phyloP scores from a whole-genome alignment of 78 protist species.

The Bodo saltans region DNA sequence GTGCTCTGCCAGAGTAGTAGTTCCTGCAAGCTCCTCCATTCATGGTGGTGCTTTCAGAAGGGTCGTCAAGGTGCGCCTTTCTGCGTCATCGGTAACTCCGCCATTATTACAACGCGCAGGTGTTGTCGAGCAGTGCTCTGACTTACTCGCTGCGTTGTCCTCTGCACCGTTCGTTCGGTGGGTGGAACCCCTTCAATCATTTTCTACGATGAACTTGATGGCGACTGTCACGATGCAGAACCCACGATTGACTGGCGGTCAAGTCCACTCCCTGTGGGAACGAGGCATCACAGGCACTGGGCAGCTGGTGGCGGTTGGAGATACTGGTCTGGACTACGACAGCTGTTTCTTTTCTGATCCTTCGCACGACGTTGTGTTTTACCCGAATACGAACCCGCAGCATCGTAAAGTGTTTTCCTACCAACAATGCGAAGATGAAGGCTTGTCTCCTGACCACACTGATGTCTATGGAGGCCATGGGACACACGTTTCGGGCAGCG shows the following conservation, averaged over 20 bases:
- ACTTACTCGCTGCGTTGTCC: too few species aligned
- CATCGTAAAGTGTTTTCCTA: slow-evolving; percentile 44
- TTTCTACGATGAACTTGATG: too few species aligned
- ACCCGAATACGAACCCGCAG: slow-evolving; percentile 3
- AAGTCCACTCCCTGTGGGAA: not conserved
- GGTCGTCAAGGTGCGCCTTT: too few species aligned
- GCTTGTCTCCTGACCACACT: not conserved
- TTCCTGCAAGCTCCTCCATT: too few species aligned
- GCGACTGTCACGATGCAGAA: too few species aligned
- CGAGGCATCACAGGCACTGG: slow-evolving; percentile 28
- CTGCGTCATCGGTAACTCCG: too few species aligned
- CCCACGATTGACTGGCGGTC: too few species aligned
- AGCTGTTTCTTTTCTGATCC: slow-evolving; percentile 43
- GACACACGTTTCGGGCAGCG: slow-evolving; percentile 41
- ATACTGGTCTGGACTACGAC: slow-evolving; percentile 39
- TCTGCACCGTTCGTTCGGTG: not conserved
- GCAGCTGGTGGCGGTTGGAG: slow-evolving; percentile 27
- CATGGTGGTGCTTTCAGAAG: too few species aligned
- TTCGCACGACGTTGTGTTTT: not conserved
- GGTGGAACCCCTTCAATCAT: not conserved
- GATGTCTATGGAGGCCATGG: slow-evolving; percentile 44
- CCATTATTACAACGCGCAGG: too few species aligned
- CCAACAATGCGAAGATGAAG: not conserved
- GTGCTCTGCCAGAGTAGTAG: too few species aligned
- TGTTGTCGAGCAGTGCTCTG: too few species aligned